phyloP scores from a whole-genome alignment of 192 early-diverging fungal species.

The Coemansia sp. region DNA sequence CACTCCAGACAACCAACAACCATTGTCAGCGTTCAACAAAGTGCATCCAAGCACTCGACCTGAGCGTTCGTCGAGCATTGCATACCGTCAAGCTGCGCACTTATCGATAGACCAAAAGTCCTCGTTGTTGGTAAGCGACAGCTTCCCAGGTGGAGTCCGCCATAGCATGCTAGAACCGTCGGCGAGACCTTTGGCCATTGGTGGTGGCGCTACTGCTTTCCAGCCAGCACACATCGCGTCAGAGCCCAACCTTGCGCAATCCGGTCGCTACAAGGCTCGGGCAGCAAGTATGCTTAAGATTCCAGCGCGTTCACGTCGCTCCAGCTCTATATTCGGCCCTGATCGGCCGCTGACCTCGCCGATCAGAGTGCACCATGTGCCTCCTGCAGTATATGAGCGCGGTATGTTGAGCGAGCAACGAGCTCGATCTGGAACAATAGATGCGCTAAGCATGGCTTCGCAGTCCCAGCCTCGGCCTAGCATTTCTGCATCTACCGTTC shows the following conservation, averaged over 20 bases:
- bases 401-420: conserved; percentile 7
- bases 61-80: neutral
- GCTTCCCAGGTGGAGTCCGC: neutral
- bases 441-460: conserved; percentile 15
- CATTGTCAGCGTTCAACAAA: neutral
- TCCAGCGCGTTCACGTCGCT: neutral
- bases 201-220: no score
- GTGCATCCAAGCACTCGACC: neutral
- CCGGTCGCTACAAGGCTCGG: neutral
- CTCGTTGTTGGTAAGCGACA: neutral
- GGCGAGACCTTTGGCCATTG: neutral
- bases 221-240: neutral
- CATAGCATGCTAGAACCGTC: neutral
- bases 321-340: neutral
- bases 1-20: neutral
- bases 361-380: neutral
- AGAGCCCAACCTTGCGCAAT: neutral
- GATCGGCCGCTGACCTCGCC: conserved; percentile 16
- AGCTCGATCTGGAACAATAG: conserved; percentile 25
- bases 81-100: neutral
- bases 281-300: conserved; percentile 5
- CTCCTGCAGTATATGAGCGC: neutral
- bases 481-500: neutral
- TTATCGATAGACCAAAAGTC: neutral
- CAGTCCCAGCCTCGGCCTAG: neutral